These are phyloP conservation scores for Phytophthora gonapodyides DNA, from an alignment of 352 stramenopile genomes.

Conservation along the genomic window DNA sequence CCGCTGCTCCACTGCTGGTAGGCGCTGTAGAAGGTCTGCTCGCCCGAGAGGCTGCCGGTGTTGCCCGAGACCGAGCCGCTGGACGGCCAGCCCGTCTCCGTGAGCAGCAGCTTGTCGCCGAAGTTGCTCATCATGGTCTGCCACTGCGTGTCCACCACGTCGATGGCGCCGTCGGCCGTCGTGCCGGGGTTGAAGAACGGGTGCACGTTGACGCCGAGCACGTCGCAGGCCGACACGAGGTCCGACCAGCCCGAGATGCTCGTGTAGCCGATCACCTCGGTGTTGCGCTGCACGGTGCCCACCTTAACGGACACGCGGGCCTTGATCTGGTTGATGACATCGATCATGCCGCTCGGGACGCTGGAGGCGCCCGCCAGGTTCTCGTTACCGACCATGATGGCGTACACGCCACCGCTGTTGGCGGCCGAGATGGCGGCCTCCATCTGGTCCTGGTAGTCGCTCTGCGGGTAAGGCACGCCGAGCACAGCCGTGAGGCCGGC, in stretches of 20 bases:
- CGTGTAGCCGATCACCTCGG: constrained; percentile 47
- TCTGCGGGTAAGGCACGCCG: constrained; percentile 54
- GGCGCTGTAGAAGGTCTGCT: constrained; percentile 54
- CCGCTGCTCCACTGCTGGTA: constrained; percentile 64
- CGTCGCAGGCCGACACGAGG: constrained; percentile 45
- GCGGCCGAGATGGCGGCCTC: constrained; percentile 45
- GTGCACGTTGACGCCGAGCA: constrained; percentile 63
- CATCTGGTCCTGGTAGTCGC: constrained; percentile 52
- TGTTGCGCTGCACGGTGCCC: constrained; percentile 72
- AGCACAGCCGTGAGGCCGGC: constrained; percentile 54
- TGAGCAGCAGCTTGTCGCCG: constrained; percentile 56
- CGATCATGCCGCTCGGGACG: constrained; percentile 48
- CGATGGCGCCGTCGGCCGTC: constrained; percentile 41
- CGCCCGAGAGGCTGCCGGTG: constrained; percentile 38
- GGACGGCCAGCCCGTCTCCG: constrained; percentile 61
- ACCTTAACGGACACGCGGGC: constrained; percentile 55
- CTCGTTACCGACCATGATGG: constrained; percentile 76
- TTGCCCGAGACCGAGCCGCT: constrained; percentile 41
- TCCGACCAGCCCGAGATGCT: constrained; percentile 42
- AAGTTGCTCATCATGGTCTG: constrained; percentile 48
- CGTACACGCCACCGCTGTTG: constrained; percentile 47
- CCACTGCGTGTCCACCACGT: constrained; percentile 56
- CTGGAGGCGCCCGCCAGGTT: constrained; percentile 44
- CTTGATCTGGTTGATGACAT: constrained; percentile 62
- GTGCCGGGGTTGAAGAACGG: constrained; percentile 60